These are phyloP conservation scores for Tuber brumale DNA, from an alignment of 495 filamentous ascomycete genomes.

Conservation along the genomic window DNA sequence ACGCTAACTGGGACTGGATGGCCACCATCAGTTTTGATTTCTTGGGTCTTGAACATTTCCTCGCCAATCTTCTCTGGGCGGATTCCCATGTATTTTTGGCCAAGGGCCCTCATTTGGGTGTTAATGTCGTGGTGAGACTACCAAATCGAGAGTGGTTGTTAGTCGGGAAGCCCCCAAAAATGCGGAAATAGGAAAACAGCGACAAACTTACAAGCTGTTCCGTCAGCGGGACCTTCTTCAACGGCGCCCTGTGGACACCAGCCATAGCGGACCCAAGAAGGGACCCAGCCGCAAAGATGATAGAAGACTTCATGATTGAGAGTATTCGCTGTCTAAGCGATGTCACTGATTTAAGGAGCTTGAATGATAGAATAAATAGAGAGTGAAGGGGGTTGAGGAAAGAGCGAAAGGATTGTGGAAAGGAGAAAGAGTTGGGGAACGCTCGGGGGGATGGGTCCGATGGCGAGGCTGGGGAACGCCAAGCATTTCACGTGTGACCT, in stretches of 20 bases:
- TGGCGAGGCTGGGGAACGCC: slow-evolving; percentile 32
- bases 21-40: slow-evolving; percentile 57
- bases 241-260: slow-evolving; percentile 85
- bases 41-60: slow-evolving; percentile 69
- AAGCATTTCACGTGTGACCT: slow-evolving; percentile 8
- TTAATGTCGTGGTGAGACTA: slow-evolving; percentile 73
- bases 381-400: slow-evolving; percentile 7
- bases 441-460: slow-evolving; percentile 11
- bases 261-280: slow-evolving; percentile 78
- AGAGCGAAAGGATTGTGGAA: slow-evolving; percentile 19
- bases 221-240: slow-evolving; percentile 88
- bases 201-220: slow-evolving; percentile 74
- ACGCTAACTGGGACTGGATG: slow-evolving; percentile 77
- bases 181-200: not conserved
- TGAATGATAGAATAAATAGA: slow-evolving; percentile 10
- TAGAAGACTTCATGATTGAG: slow-evolving; percentile 70
- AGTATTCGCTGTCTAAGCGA: not conserved
- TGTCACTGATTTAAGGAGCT: slow-evolving; percentile 7
- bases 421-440: slow-evolving; percentile 11
- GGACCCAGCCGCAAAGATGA: slow-evolving; percentile 66
- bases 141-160: not conserved
- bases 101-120: slow-evolving; percentile 69
- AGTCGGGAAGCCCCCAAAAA: not conserved
- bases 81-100: slow-evolving; percentile 90
- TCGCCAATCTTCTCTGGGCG: slow-evolving; percentile 62